Percentiles rank a stretch among this genome's conserved stretches.
Evolutionary conservation across 768 basidiomycete genomes (phyloP).

Genomic region (Boletus eberwhitei): DNA sequence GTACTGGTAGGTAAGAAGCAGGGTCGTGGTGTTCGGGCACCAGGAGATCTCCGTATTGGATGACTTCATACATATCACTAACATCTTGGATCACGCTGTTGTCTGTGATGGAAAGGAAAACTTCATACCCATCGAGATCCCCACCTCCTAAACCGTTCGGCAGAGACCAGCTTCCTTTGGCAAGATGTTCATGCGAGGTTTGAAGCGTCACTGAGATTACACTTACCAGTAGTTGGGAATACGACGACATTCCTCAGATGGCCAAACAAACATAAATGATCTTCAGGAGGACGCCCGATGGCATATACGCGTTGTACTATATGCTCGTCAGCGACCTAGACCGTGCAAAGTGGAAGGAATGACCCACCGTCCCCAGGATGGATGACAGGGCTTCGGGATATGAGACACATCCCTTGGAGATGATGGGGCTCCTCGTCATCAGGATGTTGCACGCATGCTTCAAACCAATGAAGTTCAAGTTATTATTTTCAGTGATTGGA

Average conservation of each 20-base stretch:
- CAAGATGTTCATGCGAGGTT: not conserved
- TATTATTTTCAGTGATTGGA: not conserved
- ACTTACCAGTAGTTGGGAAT: slow-evolving; percentile 57
- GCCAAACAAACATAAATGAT: slow-evolving; percentile 52
- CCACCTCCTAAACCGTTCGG: slow-evolving; percentile 72
- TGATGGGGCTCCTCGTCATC: slow-evolving; percentile 48
- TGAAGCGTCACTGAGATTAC: not conserved
- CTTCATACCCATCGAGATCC: slow-evolving; percentile 69
- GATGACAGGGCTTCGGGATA: slow-evolving; percentile 70
- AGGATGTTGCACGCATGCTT: slow-evolving; percentile 59
- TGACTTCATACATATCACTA: slow-evolving; percentile 67
- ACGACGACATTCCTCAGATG: slow-evolving; percentile 71
- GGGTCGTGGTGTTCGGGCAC: slow-evolving; percentile 49
- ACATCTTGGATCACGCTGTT: not conserved
- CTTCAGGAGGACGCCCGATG: slow-evolving; percentile 64
- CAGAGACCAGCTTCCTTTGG: slow-evolving; percentile 54
- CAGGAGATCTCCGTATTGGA: slow-evolving; percentile 51
- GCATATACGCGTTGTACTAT: slow-evolving; percentile 68
- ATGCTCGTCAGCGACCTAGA: slow-evolving; percentile 1
- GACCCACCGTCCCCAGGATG: slow-evolving; percentile 71
- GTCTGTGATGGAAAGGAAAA: not conserved
- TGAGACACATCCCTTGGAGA: slow-evolving; percentile 57
- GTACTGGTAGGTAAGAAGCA: slow-evolving; percentile 46
- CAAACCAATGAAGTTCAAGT: not conserved
- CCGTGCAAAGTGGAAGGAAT: not conserved